Evolutionary conservation across 2,329 filamentous ascomycete species (phyloP), one percentile per base, ranked within the genome.

Genomic region (Bisporella sp.): DNA sequence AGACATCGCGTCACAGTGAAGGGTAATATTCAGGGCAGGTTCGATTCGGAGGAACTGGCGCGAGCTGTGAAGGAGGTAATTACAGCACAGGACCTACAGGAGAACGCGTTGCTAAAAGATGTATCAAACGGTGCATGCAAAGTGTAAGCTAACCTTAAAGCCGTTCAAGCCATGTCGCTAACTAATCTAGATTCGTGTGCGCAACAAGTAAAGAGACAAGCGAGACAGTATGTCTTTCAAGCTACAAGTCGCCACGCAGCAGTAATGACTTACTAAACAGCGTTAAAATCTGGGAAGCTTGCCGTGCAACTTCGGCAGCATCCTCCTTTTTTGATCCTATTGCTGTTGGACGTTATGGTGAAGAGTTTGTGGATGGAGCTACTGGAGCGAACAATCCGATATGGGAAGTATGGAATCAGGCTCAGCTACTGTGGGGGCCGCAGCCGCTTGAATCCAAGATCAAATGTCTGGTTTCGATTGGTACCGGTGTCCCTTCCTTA

Each of bases 331-430:
- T 45, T 29, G 43, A 45, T 31, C 21, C 43, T 30, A 45, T 45
- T 28, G 43, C 31, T 29, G 43, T 45, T 32, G 9, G 43, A 9
- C 13, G 11, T 7, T 45, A 31, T 31, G 43, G 31, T n/a, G 45
- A 31, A 28, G 43, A 49, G 0, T 75, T 71, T 50, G 62, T 73
- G 9, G 74, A 77, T 55, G 73, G 71, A 1, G 72, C 66, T 0
- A 53, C 68, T 5, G 66, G 68, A 0, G 58, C 49, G 1, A 78
- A 77, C 59, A 78, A 77, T 50, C 75, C 74, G 1, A 61, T 73
- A n/a, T 21, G 21, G 5, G 55, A 66, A 33, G 53, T 74, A 5
- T 71, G 66, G 67, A 62, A 63, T 29, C 63, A 75, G 56, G 71
- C 69, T 4, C 54, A 62, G 42, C 59, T 66, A 28, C 53, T 71